These are phyloP conservation scores for Diospyros kaki DNA, from an alignment of 148 eudicot genomes.

Conservation along the genomic window DNA sequence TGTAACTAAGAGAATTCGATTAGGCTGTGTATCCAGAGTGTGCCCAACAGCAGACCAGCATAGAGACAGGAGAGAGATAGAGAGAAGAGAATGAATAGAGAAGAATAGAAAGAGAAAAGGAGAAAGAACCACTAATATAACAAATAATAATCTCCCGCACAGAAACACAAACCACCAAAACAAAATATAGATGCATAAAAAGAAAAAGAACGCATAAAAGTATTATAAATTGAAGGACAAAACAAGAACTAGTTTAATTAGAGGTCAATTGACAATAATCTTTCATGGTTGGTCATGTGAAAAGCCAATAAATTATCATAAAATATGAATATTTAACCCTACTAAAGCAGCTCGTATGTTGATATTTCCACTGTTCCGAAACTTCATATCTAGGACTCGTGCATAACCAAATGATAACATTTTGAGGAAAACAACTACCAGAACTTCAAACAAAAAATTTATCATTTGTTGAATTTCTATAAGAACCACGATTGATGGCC, in stretches of 20 bases:
- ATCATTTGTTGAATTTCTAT: not conserved
- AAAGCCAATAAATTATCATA: not conserved
- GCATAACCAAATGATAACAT: not conserved
- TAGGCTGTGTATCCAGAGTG: constrained; percentile 60
- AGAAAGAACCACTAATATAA: constrained; percentile 29
- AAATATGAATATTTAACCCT: not conserved
- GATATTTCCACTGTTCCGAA: not conserved
- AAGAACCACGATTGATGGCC: not conserved
- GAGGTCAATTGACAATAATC: not conserved
- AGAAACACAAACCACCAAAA: constrained; percentile 6
- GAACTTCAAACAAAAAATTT: not conserved
- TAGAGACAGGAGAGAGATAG: constrained; percentile 61
- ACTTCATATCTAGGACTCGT: not conserved
- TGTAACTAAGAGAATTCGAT: constrained; percentile 78
- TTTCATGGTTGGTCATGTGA: not conserved
- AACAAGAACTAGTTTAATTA: not conserved
- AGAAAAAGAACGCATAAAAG: not conserved
- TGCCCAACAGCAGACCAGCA: constrained; percentile 79
- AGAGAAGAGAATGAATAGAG: constrained; percentile 77
- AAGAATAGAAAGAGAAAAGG: constrained; percentile 58
- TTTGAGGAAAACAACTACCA: not conserved
- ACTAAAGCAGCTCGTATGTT: too few relatives aligned
- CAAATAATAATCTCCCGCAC: constrained; percentile 8
- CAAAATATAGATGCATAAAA: not conserved
- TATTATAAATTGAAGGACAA: too few relatives aligned